Evolutionary conservation across 1,284 basidiomycete species (phyloP), one percentile per base, ranked within the genome.

Genomic region (Cryptococcus hybrid): DNA sequence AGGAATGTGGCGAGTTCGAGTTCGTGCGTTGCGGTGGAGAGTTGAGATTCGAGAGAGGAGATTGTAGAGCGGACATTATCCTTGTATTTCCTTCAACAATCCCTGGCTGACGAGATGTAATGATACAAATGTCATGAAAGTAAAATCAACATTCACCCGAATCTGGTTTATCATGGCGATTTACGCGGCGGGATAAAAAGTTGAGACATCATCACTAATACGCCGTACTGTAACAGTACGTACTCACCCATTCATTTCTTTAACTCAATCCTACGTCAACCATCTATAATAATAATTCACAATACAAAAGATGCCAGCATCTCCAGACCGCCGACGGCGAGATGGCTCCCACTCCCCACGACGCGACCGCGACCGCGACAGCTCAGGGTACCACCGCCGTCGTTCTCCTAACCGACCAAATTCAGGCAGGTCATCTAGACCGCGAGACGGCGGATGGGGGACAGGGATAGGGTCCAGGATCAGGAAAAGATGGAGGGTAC

Each of bases 1-100:
- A 76, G 63, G 36, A 74, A 71, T 2, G 67, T 65, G 13, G 68
- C 65, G 15, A 71, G 63, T 54, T 73, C 67, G 34, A 74, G 67
- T 63, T 76, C 74, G 51, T 58, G 56, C n/a, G 54, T 54, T 7
- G 63, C 48, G 24, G 58, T 52, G 44, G 56, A 55, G 39, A 70
- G 54, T 51, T 61, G 56, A 1, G 52, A 30, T 51, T 64, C 58
- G 35, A 64, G 53, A 42, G 47, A 45, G 38, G 54, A 35, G 24
- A 59, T 42, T 1, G 47, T 52, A 24, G 49, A 30, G 18, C 45
- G 54, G 58, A 62, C 58, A 60, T 56, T 30, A 30, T 30, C 30
- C 30, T 30, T 30, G 30, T 30, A 30, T 30, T 30, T 30, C 30
- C 30, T 30, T 4, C 30, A 4, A 30, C 30, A 30, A 30, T 30